Evolutionary conservation across 352 stramenopile genomes (phyloP).

Genomic region (Phytophthora quininea): DNA sequence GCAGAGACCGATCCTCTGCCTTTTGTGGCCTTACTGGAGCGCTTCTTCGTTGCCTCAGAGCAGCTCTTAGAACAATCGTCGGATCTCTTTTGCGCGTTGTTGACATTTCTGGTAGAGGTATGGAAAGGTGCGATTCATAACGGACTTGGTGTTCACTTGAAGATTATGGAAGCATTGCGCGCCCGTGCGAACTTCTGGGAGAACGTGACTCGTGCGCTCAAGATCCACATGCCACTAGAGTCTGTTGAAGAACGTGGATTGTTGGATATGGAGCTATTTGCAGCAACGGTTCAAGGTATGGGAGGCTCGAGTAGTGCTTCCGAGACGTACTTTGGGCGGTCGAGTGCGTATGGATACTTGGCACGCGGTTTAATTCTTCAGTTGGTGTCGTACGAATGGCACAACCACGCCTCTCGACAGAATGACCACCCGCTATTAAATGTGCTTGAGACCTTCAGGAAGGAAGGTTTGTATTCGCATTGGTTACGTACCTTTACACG

Average conservation of each 20-base stretch:
- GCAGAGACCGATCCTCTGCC: slow-evolving; percentile 25
- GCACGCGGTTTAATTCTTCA: slow-evolving; percentile 66
- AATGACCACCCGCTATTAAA: slow-evolving; percentile 44
- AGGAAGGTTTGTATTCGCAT: slow-evolving; percentile 69
- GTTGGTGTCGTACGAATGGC: slow-evolving; percentile 70
- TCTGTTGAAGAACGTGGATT: slow-evolving; percentile 40
- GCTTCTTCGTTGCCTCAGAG: slow-evolving; percentile 63
- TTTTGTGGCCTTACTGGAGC: slow-evolving; percentile 51
- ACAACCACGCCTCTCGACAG: slow-evolving; percentile 42
- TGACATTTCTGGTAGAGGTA: slow-evolving; percentile 62
- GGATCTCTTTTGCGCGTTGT: slow-evolving; percentile 61
- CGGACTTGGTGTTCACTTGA: slow-evolving; percentile 47
- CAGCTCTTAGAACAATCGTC: slow-evolving; percentile 60
- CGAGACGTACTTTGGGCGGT: slow-evolving; percentile 55
- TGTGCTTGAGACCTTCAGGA: slow-evolving; percentile 65
- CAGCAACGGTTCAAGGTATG: slow-evolving; percentile 27
- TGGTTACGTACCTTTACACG: slow-evolving; percentile 73
- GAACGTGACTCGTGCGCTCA: slow-evolving; percentile 60
- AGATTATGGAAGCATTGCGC: slow-evolving; percentile 52
- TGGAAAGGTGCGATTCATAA: slow-evolving; percentile 56
- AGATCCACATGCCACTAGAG: slow-evolving; percentile 62
- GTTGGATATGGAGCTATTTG: slow-evolving; percentile 46
- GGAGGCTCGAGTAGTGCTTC: slow-evolving; percentile 20
- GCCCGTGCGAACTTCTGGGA: slow-evolving; percentile 54
- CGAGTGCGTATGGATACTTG: slow-evolving; percentile 63